Conservation (phyloP, 164 flowering plant genomes). For the Macadamia tetraphylla region DNA sequence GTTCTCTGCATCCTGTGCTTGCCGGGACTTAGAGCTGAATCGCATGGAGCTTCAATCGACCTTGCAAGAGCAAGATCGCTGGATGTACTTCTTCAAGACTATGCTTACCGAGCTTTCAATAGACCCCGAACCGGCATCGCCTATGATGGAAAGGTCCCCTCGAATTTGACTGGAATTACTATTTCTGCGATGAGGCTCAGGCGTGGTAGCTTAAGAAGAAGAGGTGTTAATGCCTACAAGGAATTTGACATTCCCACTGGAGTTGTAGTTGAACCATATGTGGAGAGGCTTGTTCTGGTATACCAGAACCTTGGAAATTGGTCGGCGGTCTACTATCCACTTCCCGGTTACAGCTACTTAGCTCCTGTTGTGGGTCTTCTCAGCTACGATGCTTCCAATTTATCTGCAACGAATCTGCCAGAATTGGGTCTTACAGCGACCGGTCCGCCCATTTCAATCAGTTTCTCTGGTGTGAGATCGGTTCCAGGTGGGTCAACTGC, state of each 20-base stretch:
- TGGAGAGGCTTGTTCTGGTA: slow-evolving; percentile 73
- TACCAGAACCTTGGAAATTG: slow-evolving; percentile 19
- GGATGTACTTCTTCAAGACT: slow-evolving; percentile 84
- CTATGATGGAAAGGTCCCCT: slow-evolving; percentile 48
- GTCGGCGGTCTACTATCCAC: slow-evolving; percentile 50
- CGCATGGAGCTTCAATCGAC: slow-evolving; percentile 1
- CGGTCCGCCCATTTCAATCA: slow-evolving; percentile 39
- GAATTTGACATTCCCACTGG: slow-evolving; percentile 67
- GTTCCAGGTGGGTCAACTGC: slow-evolving; percentile 23
- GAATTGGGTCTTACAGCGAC: slow-evolving; percentile 50
- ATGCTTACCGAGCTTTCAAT: slow-evolving; percentile 65
- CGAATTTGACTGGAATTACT: slow-evolving; percentile 58
- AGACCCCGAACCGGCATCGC: slow-evolving; percentile 60
- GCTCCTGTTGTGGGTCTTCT: slow-evolving; percentile 81
- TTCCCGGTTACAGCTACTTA: slow-evolving; percentile 48
- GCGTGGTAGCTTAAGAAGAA: slow-evolving; percentile 62
- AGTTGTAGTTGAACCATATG: slow-evolving; percentile 62
- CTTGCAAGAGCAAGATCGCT: slow-evolving; percentile 11
- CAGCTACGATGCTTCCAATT: slow-evolving; percentile 12
- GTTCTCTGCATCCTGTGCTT: slow-evolving; percentile 17
- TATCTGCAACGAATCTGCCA: slow-evolving; percentile 54
- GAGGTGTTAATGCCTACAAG: slow-evolving; percentile 46
- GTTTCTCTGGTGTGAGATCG: slow-evolving; percentile 17
- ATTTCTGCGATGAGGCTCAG: slow-evolving; percentile 73
- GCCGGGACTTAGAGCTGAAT: slow-evolving; percentile 29